Evolutionary conservation across 352 stramenopile species (phyloP).

Genomic region (Globisporangium recalcitrans): DNA sequence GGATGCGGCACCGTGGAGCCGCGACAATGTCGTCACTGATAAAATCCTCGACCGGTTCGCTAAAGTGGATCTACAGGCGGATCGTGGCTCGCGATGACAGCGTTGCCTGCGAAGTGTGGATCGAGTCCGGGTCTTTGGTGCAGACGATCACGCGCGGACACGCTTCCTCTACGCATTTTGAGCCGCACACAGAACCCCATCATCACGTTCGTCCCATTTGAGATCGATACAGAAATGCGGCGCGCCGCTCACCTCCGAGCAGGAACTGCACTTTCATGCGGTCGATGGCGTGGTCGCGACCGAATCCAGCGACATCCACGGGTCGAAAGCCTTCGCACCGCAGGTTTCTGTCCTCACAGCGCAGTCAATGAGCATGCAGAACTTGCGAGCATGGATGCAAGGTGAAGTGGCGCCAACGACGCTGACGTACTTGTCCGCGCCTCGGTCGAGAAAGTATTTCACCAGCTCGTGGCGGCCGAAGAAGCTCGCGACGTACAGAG

Average conservation of each 20-base stretch:
- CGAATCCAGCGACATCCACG: slow-evolving; percentile 44
- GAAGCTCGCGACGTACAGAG: slow-evolving; percentile 67
- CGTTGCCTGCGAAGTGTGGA: slow-evolving; percentile 10
- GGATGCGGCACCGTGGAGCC: slow-evolving; percentile 21
- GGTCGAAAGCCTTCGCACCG: slow-evolving; percentile 37
- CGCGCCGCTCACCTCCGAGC: slow-evolving; percentile 35
- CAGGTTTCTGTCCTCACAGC: slow-evolving; percentile 30
- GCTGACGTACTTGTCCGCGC: slow-evolving; percentile 53
- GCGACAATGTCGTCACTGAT: slow-evolving; percentile 46
- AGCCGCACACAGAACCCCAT: too few species aligned
- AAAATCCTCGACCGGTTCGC: slow-evolving; percentile 55
- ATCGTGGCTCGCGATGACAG: background rate
- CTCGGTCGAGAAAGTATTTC: slow-evolving; percentile 34
- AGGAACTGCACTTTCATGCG: slow-evolving; percentile 64
- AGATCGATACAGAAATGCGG: background rate
- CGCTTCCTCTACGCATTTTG: slow-evolving; percentile 8
- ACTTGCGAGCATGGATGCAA: background rate
- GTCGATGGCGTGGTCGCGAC: slow-evolving; percentile 32
- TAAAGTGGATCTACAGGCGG: slow-evolving; percentile 67
- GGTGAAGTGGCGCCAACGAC: background rate
- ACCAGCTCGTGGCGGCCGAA: slow-evolving; percentile 51
- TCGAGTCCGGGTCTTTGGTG: slow-evolving; percentile 2
- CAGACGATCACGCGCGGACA: slow-evolving; percentile 20
- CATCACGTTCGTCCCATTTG: too few species aligned
- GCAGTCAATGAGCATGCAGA: background rate